Percentiles rank a stretch among this genome's conserved stretches.
Conservation (phyloP, 768 basidiomycete genomes). For the Strobilomyces dryophilus region DNA sequence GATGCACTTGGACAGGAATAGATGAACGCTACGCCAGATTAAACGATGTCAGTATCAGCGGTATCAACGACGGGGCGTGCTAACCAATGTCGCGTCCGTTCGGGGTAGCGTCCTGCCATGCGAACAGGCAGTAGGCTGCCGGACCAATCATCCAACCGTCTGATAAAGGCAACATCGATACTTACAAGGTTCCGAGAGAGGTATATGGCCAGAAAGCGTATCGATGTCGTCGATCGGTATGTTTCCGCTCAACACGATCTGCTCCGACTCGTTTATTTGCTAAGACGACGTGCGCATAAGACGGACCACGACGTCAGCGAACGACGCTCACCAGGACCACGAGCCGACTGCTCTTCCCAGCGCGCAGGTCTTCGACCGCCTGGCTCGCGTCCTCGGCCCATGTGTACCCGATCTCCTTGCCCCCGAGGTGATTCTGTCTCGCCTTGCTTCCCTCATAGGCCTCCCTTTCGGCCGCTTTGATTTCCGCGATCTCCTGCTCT, state of each 20-base stretch:
- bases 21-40: slow-evolving; percentile 63
- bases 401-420: slow-evolving; percentile 52
- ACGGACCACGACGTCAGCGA: neutral
- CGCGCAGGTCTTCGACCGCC: slow-evolving; percentile 57
- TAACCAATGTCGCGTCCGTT: slow-evolving; percentile 57
- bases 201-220: slow-evolving; percentile 46
- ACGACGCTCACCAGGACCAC: slow-evolving; percentile 57
- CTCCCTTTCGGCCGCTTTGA: slow-evolving; percentile 72
- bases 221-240: slow-evolving; percentile 38
- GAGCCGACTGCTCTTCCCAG: slow-evolving; percentile 45
- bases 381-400: slow-evolving; percentile 67
- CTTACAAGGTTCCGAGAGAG: slow-evolving; percentile 54
- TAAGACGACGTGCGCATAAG: slow-evolving; percentile 26
- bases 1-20: slow-evolving; percentile 85
- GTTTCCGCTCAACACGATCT: slow-evolving; percentile 50
- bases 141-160: neutral
- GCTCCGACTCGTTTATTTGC: slow-evolving; percentile 64
- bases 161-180: neutral
- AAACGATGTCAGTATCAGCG: slow-evolving; percentile 1
- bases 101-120: slow-evolving; percentile 51
- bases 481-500: slow-evolving; percentile 77
- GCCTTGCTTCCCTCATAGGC: slow-evolving; percentile 59
- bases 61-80: slow-evolving; percentile 13
- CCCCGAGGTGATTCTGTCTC: slow-evolving; percentile 52
- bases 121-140: slow-evolving; percentile 58